These are phyloP conservation scores for Hyphochytrium catenoides DNA, from an alignment of 352 stramenopile genomes.

Conservation along the genomic window DNA sequence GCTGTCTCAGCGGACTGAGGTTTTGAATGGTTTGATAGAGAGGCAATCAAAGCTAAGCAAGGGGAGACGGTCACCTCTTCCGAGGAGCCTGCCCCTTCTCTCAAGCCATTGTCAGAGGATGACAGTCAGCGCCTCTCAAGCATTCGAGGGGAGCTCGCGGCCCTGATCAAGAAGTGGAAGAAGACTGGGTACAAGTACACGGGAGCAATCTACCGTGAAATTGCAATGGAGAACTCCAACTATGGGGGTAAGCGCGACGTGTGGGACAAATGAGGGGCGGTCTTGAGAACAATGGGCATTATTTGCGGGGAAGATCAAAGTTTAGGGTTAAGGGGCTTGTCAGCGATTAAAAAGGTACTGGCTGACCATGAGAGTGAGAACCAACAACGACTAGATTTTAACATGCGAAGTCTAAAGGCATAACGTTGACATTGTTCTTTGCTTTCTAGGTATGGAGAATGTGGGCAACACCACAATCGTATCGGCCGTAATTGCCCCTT, in stretches of 20 bases:
- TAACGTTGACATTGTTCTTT: too few relatives aligned
- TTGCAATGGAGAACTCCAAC: constrained; percentile 55
- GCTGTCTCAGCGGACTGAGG: too few relatives aligned
- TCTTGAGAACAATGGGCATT: too few relatives aligned
- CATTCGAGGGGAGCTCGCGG: constrained; percentile 27
- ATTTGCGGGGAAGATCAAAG: too few relatives aligned
- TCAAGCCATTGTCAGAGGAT: constrained; percentile 12
- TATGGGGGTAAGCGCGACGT: too few relatives aligned
- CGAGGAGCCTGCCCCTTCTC: constrained; percentile 11
- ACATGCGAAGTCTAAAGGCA: too few relatives aligned
- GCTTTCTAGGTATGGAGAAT: constrained; percentile 57
- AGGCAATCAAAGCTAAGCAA: constrained; percentile 33
- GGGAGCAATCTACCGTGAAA: constrained; percentile 41
- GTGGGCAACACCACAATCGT: constrained; percentile 54
- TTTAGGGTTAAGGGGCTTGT: too few relatives aligned
- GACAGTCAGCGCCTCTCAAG: constrained; percentile 19
- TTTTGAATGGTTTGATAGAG: too few relatives aligned
- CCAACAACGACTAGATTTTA: too few relatives aligned
- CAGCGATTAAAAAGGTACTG: too few relatives aligned
- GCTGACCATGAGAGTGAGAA: too few relatives aligned
- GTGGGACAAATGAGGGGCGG: too few relatives aligned
- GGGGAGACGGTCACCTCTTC: constrained; percentile 25
- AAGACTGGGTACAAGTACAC: constrained; percentile 61
- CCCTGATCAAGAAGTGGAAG: constrained; percentile 30
- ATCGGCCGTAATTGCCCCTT: constrained; percentile 34